Conservation (phyloP, 148 eudicot genomes). For the Rhododendron vialii region DNA sequence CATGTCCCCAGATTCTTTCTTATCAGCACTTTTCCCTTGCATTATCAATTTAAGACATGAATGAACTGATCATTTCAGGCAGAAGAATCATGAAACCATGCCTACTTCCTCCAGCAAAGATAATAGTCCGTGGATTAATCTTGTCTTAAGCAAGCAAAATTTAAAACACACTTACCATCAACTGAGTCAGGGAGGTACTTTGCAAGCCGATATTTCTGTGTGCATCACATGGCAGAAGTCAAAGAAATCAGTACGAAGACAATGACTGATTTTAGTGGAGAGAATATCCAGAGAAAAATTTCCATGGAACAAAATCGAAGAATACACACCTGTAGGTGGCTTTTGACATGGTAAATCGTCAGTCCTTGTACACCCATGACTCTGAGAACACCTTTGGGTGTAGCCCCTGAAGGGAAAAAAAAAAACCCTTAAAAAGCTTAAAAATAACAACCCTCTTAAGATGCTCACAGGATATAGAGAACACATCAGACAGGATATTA, state of each 20-base stretch:
- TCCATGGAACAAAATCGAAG: constrained; percentile 13
- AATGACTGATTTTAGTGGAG: background rate
- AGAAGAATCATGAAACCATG: background rate
- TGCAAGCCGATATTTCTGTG: constrained; percentile 67
- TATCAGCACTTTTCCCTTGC: constrained; percentile 47
- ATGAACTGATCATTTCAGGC: background rate
- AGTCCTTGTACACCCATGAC: constrained; percentile 73
- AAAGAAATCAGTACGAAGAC: background rate
- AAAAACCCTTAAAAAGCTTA: background rate
- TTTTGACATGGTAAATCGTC: constrained; percentile 69
- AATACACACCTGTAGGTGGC: constrained; percentile 53
- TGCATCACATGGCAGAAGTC: background rate
- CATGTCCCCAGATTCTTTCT: constrained; percentile 45
- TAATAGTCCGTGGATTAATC: background rate
- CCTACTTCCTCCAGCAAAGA: background rate
- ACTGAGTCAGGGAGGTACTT: constrained; percentile 64
- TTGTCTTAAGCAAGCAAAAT: background rate
- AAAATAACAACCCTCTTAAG: background rate
- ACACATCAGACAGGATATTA: background rate
- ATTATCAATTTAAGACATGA: constrained; percentile 19
- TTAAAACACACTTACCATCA: constrained; percentile 39
- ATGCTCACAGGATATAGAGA: background rate
- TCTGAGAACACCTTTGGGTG: constrained; percentile 71
- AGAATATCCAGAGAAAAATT: background rate
- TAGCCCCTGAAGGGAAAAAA: constrained; percentile 44